Base-by-base conservation (phyloP, 169 alveolate genomes). In the Cryptosporidium baileyi region DNA sequence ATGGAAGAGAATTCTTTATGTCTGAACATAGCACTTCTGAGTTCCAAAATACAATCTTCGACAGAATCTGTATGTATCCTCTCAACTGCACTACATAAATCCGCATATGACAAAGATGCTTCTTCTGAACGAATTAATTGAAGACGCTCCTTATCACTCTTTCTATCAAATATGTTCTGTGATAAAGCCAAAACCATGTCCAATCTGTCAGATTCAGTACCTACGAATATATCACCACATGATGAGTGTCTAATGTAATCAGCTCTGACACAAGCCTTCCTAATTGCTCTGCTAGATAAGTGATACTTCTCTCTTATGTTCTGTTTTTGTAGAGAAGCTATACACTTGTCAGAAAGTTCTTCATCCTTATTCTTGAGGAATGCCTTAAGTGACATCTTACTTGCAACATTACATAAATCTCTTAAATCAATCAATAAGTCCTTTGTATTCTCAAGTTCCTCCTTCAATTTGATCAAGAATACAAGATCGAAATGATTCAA, bases 1-100 rank as follows among this genome's bases (percentile, higher is more conserved):
- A 65, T n/a, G 13, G 63, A 45, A 15, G 40, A 13, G 19, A 65
- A 1, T 4, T 47, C 8, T 1, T 7, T 24, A 34, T 45, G 47
- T 28, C 28, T 65, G 15, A 19, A 45, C n/a, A 65, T 30, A 0
- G 81, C 43, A 30, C 47, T 62, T 28, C 81, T 65, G 11, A 65
- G 17, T 15, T 74, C 85, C 28, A 38, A 74, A 32, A 54, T 30
- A 26, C 85, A 74, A 9, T 74, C 85, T 43, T 74, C 85, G 38
- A 74, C 36, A 17, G 67, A 36, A 3, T 74, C 67, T 30, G 34
- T 45, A 1, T 60, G 60, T 26, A 74, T 0, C 19, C 30, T 74
- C 1, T 59, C 59, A 4, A 74, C 85, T 6, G 85, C 4, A 22
- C 22, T 51, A 38, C 85, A 74, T 9, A 74, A 22, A 4, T 74